Base-by-base conservation (phyloP, 2,329 filamentous ascomycete species). In the Talaromyces funiculosus region DNA sequence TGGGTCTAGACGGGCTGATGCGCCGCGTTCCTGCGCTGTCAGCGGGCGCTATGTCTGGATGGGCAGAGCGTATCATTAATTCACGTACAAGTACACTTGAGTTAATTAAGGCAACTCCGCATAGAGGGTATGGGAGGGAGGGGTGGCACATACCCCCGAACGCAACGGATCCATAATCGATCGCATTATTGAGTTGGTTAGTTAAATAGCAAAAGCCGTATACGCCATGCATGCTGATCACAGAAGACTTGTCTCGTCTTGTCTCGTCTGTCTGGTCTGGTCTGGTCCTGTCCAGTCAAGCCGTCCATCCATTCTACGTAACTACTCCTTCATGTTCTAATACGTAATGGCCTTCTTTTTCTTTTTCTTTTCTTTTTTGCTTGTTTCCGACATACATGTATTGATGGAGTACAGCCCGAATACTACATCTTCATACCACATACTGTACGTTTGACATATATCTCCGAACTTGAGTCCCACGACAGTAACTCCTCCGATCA, bases 11-110 rank as follows among this genome's bases (percentile, higher is more conserved):
- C 7, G 43, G 22, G 43, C 24, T 26, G 24, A 29, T 45, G 43
- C 49, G 47, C 37, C 38, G 49, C 51, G 51, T 60, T 54, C 57
- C 57, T 60, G 57, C 57, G 57, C 57, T 26, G 57, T 54, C 51
- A 60, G 57, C 57, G 51, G 49, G 40, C 26, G 31, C 37, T 54
- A 59, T 53, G 55, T 49, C 18, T 45, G 7, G 42, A 10, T 35
- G 29, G 24, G 51, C n/a, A n/a, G n/a, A n/a, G n/a, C n/a, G n/a
- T n/a, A n/a, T n/a, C n/a, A n/a, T n/a, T n/a, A n/a, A n/a, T n/a
- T n/a, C n/a, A n/a, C n/a, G n/a, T n/a, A n/a, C n/a, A n/a, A n/a
- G n/a, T n/a, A n/a, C n/a, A n/a, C n/a, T n/a, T n/a, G n/a, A n/a
- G 7, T 29, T 4, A n/a, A 29, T 8, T n/a, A n/a, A n/a, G n/a